Evolutionary conservation across 768 basidiomycete genomes (phyloP), one percentile per base, ranked within the genome.

Genomic region (Lactifluus piperatus): DNA sequence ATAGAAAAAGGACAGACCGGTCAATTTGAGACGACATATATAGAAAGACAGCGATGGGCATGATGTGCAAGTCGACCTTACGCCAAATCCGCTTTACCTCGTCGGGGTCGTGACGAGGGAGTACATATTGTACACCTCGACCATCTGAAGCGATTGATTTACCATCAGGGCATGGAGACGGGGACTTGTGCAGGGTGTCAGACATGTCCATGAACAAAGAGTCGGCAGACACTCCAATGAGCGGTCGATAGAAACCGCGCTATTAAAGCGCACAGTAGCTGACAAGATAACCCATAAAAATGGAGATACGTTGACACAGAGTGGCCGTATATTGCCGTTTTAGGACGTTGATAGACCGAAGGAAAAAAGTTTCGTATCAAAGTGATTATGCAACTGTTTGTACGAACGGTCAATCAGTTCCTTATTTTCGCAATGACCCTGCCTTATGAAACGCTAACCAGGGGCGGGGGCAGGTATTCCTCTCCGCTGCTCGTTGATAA

Each of bases 401-500:
- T 13, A 24, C 20, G 43, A 22, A n/a, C 26, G 7, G 45, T 20
- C 34, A 18, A 51, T 51, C 43, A 51, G 50, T 32, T 20, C 11
- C 26, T 6, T 8, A 26, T 26, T 11, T 26, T 46, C 20, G 13
- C 29, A 10, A 29, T n/a, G 14, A 52, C 36, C 5, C 27, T 5
- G 29, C 29, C 22, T 14, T 18, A n/a, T 37, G 10, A 39, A 39
- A 20, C 20, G 9, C 45, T 30, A 22, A 48, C 51, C 49, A 43
- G 50, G 4, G 1, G 44, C 14, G 18, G 16, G 18, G 10, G 32
- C 4, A 27, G 39, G 34, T 14, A 27, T 11, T 56, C 20, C 30
- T 6, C 36, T 29, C 41, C 46, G 30, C 16, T 50, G 30, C 63
- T 81, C 84, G 46, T 74, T 72, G 13, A 89, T 74, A 13, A 86